Conservation (phyloP, 805 yeast species). For the Naumovozyma baii region DNA sequence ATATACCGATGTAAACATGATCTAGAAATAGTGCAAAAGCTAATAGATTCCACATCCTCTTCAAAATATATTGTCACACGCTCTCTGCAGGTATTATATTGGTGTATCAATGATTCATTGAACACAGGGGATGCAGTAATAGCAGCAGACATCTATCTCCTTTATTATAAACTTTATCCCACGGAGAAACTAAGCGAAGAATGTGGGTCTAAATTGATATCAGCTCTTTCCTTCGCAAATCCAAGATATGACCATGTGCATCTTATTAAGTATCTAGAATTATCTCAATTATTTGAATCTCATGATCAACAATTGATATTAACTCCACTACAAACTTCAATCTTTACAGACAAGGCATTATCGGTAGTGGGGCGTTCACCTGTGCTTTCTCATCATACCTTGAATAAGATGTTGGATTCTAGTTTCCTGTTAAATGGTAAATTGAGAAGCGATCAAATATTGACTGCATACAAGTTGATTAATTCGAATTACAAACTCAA, state of each 20-base stretch:
- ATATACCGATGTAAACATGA: constrained; percentile 1
- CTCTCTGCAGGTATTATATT: constrained; percentile 6
- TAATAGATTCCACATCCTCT: background rate
- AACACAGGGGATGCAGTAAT: constrained; percentile 11
- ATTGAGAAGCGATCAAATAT: constrained; percentile 9
- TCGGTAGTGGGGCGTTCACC: constrained; percentile 9
- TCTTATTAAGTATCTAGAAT: constrained; percentile 9
- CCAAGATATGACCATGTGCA: constrained; percentile 16
- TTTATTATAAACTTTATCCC: constrained; percentile 10
- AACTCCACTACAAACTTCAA: constrained; percentile 10
- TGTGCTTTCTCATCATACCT: constrained; percentile 9
- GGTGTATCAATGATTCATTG: constrained; percentile 14
- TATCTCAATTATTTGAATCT: constrained; percentile 8
- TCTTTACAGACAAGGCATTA: constrained; percentile 18
- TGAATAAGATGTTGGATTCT: constrained; percentile 11
- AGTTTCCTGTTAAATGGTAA: constrained; percentile 1
- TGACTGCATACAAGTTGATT: constrained; percentile 16
- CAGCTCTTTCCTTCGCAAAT: constrained; percentile 15
- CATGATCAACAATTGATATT: constrained; percentile 2
- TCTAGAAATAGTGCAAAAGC: background rate
- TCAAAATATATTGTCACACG: background rate
- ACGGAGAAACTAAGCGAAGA: constrained; percentile 3
- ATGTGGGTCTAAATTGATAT: constrained; percentile 8
- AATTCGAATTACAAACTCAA: constrained; percentile 12
- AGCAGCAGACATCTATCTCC: constrained; percentile 17